Evolutionary conservation across 768 basidiomycete genomes (phyloP), one percentile per base, ranked within the genome.

Genomic region (Lentinula sp.): DNA sequence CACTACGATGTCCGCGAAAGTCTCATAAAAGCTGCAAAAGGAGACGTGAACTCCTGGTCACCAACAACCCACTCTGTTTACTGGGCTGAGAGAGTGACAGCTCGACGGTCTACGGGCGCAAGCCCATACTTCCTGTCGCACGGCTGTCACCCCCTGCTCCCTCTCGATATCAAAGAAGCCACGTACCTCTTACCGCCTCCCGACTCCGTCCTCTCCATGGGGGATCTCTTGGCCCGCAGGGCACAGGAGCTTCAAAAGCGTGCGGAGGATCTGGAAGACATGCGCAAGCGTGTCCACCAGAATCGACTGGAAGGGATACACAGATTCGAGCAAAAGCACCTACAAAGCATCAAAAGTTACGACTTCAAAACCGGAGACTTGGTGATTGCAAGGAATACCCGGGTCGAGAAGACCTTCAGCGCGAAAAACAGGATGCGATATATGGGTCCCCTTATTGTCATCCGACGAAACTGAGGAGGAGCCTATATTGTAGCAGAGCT

Each of bases 401-500:
- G 57, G 0, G 59, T 75, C 2, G 72, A 76, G 32, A 72, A 66
- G 32, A 64, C 70, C 0, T 60, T 74, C 0, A 66, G 66, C 20
- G 46, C 63, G 1, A 79, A 77, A 57, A 71, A 70, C 1, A 68
- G 69, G 15, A 68, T 70, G 0, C 57, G 72, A 2, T 80, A 77
- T 59, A 50, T 74, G 13, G 78, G 77, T n/a, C 77, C 77, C 0
- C 72, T 73, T 61, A 62, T 72, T 0, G 73, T 79, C 0, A 51
- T 77, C 5, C 35, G 61, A 12, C 62, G 65, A 5, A 73, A 69
- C 7, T 53, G 43, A 12, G 70, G 71, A 2, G 72, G 73, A 3
- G 68, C 71, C 2, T 76, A 74, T 46, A 63, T 72, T 5, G 61
- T 76, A 0, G 64, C 65, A 2, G 73, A 75, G 50, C 66, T 74